These are phyloP conservation scores for Hypomontagnella submonticulosa DNA, from an alignment of 495 filamentous ascomycete species.

Conservation along the genomic window DNA sequence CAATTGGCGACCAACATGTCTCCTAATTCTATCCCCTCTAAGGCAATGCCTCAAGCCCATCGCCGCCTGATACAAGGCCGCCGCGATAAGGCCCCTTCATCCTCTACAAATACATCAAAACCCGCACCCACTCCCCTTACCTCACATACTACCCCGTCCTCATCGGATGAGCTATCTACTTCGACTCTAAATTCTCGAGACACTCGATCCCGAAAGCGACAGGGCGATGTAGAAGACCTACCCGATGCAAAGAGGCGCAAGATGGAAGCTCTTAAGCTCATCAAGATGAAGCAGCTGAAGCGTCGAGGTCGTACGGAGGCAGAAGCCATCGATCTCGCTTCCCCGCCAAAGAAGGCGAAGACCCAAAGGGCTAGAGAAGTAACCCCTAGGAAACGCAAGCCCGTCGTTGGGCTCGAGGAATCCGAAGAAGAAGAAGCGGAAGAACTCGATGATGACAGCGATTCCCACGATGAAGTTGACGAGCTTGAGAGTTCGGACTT, in stretches of 20 bases:
- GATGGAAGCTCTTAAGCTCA: background rate
- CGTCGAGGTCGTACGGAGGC: background rate
- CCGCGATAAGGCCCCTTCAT: constrained; percentile 60
- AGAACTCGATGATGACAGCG: constrained; percentile 51
- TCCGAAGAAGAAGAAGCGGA: constrained; percentile 13
- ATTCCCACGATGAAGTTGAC: constrained; percentile 44
- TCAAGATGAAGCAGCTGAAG: background rate
- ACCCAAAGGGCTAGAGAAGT: background rate
- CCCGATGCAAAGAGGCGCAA: background rate
- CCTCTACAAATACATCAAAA: constrained; percentile 40
- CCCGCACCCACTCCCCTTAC: background rate
- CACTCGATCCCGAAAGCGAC: constrained; percentile 11
- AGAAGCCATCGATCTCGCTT: background rate
- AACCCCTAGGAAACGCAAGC: constrained; percentile 34
- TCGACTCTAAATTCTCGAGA: background rate
- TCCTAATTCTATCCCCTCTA: constrained; percentile 26
- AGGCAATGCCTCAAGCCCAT: constrained; percentile 43
- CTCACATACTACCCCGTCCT: background rate
- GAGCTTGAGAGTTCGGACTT: constrained; percentile 24
- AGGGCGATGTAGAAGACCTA: background rate
- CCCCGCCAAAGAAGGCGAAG: constrained; percentile 24
- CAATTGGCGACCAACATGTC: background rate
- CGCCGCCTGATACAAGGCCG: constrained; percentile 69
- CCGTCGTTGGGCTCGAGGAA: constrained; percentile 6
- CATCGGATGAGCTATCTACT: background rate